These are phyloP conservation scores for Cryptosporidium canis DNA, from an alignment of 169 alveolate genomes.

Conservation along the genomic window DNA sequence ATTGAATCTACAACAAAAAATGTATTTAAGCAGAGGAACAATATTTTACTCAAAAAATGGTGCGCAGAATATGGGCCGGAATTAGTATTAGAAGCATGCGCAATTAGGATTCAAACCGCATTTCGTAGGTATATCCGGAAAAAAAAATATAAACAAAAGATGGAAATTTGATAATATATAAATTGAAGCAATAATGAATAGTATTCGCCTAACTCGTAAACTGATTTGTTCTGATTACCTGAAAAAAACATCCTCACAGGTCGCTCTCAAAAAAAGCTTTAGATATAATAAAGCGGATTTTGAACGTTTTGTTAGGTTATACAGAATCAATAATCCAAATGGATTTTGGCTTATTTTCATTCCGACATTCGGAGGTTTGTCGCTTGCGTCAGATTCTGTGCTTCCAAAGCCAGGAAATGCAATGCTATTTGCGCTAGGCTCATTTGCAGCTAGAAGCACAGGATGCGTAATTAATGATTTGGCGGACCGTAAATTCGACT, in stretches of 20 bases:
- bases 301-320: not conserved
- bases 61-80: constrained; percentile 63
- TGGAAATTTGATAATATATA: not conserved
- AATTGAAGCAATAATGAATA: not conserved
- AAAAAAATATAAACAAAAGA: not conserved
- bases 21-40: constrained; percentile 15
- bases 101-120: constrained; percentile 59
- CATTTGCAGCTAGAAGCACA: constrained; percentile 69
- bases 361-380: not conserved
- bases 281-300: not conserved
- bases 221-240: not conserved
- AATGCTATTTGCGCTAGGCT: constrained; percentile 46
- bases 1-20: constrained; percentile 42
- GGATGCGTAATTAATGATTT: constrained; percentile 86
- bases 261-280: not conserved
- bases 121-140: constrained; percentile 19
- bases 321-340: not conserved
- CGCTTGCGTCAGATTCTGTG: not conserved
- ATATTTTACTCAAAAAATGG: constrained; percentile 35
- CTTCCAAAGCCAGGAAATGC: not conserved
- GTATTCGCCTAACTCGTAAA: not conserved
- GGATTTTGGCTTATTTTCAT: constrained; percentile 7
- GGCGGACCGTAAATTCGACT: constrained; percentile 81
- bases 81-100: constrained; percentile 66
- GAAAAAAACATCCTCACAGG: not conserved